Evolutionary conservation across 495 filamentous ascomycete genomes (phyloP).

Genomic region (Aspergillus nanangensis): DNA sequence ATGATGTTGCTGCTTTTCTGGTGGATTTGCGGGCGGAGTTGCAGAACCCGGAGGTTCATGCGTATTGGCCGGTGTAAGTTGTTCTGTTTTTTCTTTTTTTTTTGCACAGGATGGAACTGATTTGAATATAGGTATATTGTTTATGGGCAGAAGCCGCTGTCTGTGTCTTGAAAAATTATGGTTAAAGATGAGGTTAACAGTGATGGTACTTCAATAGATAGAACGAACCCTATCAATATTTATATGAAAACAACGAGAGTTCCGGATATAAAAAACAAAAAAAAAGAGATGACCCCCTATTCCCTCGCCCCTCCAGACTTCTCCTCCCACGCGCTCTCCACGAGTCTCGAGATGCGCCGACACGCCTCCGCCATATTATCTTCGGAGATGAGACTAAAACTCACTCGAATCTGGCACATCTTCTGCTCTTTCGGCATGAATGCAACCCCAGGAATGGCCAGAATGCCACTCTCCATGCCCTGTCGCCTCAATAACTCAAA

Average conservation of each 20-base stretch:
- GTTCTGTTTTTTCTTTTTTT: neutral
- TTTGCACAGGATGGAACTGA: neutral
- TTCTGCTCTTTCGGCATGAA: neutral
- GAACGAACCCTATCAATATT: too few relatives aligned
- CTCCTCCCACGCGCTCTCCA: neutral
- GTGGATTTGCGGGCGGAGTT: neutral
- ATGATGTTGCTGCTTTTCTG: neutral
- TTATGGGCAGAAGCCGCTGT: conserved; percentile 5
- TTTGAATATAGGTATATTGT: conserved; percentile 1
- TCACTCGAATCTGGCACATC: conserved; percentile 2
- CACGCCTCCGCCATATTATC: neutral
- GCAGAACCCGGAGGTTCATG: neutral
- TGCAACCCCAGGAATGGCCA: conserved; percentile 1
- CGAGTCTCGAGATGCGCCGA: conserved; percentile 2
- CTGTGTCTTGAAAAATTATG: neutral
- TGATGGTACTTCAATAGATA: neutral
- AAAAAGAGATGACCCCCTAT: neutral
- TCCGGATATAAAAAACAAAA: neutral
- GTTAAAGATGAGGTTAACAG: neutral
- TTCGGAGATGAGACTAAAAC: conserved; percentile 4
- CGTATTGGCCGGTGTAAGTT: conserved; percentile 2
- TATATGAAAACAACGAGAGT: too few relatives aligned
- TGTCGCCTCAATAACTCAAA: neutral
- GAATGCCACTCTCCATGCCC: neutral
- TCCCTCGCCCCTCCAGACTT: neutral